phyloP scores from a whole-genome alignment of 2,329 filamentous ascomycete species.

The Hymenoscyphus scutula region DNA sequence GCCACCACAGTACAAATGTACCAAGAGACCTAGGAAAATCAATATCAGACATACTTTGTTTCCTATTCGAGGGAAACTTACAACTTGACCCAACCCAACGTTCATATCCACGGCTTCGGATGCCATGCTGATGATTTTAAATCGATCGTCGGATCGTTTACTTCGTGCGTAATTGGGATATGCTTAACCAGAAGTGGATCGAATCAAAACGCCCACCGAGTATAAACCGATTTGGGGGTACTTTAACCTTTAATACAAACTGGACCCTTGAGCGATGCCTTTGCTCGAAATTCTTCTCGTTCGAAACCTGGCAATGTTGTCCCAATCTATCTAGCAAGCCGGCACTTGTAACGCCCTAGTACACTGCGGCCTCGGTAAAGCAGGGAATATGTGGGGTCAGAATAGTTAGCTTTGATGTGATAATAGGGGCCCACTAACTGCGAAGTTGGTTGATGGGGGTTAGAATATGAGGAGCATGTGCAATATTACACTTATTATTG shows the following conservation, averaged over 20 bases:
- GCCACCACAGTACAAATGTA: slow-evolving; percentile 22
- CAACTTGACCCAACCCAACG: not conserved
- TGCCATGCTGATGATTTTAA: not conserved
- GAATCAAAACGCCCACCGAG: not conserved
- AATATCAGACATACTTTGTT: not conserved
- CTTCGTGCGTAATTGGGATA: not conserved
- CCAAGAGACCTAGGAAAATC: slow-evolving; percentile 16
- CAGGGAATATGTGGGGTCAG: not conserved
- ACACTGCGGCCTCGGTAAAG: not conserved
- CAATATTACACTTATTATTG: not conserved
- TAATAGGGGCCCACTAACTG: not conserved
- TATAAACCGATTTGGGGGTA: not conserved
- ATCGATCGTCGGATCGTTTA: not conserved
- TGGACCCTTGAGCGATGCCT: not conserved
- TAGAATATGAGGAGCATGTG: not conserved
- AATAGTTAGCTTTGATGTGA: not conserved
- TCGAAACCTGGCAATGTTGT: not conserved
- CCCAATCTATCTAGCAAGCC: not conserved
- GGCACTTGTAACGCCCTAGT: not conserved
- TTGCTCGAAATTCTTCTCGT: not conserved
- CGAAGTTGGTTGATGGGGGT: not conserved
- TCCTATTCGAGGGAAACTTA: not conserved
- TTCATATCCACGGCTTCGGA: not conserved
- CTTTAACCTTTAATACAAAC: not conserved
- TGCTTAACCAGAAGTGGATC: not conserved